A percentile compares a stretch with the other conserved stretches of the same genome.
Conservation (phyloP, 768 basidiomycete species). For the Suillus hirtellus region DNA sequence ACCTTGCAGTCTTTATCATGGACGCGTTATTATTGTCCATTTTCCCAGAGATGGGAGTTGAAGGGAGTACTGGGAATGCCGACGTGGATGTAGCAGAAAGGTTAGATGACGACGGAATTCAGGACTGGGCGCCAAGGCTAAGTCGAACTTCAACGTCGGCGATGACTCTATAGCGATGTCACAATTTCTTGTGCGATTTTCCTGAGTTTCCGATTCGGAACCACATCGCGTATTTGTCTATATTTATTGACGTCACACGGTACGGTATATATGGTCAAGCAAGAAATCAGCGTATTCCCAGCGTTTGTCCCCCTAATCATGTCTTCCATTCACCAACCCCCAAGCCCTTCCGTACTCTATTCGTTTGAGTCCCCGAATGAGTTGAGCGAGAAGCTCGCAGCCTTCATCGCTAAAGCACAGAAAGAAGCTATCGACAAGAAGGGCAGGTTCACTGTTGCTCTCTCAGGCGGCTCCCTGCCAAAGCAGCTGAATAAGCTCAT, state of each 20-base stretch:
- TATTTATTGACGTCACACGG: slow-evolving; percentile 33
- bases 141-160: neutral
- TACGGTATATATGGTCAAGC: slow-evolving; percentile 4
- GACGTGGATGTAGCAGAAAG: slow-evolving; percentile 1
- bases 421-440: slow-evolving; percentile 87
- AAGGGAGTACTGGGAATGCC: slow-evolving; percentile 2
- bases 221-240: slow-evolving; percentile 14
- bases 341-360: slow-evolving; percentile 68
- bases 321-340: slow-evolving; percentile 47
- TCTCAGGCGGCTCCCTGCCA: slow-evolving; percentile 93
- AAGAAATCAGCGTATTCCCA: slow-evolving; percentile 9
- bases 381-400: slow-evolving; percentile 68
- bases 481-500: slow-evolving; percentile 76
- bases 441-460: slow-evolving; percentile 87
- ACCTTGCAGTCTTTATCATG: slow-evolving; percentile 70
- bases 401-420: slow-evolving; percentile 85
- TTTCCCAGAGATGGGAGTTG: slow-evolving; percentile 74
- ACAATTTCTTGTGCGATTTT: neutral
- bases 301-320: slow-evolving; percentile 20
- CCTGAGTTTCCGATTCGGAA: neutral
- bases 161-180: neutral
- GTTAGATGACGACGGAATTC: slow-evolving; percentile 2
- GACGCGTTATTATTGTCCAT: slow-evolving; percentile 70
- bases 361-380: slow-evolving; percentile 59
- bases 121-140: slow-evolving; percentile 3